Evolutionary conservation across 2,329 filamentous ascomycete genomes (phyloP).

Genomic region (Diaporthe eres): DNA sequence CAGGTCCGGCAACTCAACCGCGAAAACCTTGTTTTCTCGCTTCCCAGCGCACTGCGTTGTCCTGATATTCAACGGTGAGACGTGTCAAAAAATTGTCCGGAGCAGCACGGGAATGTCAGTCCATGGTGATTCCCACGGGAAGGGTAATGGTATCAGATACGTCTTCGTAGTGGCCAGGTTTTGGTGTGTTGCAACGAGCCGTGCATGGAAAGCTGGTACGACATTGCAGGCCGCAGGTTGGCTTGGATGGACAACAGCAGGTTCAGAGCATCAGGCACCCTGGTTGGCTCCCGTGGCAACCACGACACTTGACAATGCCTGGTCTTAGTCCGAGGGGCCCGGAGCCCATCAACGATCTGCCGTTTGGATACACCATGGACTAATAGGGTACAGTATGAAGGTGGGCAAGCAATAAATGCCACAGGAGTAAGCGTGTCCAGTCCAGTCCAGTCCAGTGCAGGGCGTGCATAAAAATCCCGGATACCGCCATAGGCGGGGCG

Average conservation of each 20-base stretch:
- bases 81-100: constrained; percentile 37
- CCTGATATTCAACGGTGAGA: constrained; percentile 20
- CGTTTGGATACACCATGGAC: not conserved
- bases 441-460: not conserved
- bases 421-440: not conserved
- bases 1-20: not conserved
- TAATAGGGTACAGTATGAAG: not conserved
- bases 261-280: not conserved
- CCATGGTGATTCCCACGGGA: constrained; percentile 28
- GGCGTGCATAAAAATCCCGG: constrained; percentile 14
- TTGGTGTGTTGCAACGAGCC: constrained; percentile 34
- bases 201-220: constrained; percentile 38
- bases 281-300: constrained; percentile 2
- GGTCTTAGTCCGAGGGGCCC: not conserved
- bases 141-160: constrained; percentile 36
- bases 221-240: constrained; percentile 37
- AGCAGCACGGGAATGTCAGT: not conserved
- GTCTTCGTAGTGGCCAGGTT: constrained; percentile 37
- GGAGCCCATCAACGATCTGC: constrained; percentile 8
- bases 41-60: not conserved
- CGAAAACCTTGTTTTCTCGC: not conserved
- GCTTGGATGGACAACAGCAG: constrained; percentile 17
- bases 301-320: not conserved
- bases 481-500: constrained; percentile 1
- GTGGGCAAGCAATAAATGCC: constrained; percentile 1